Conservation (phyloP, 108 stramenopile species). For the Cyclotella baltica region DNA sequence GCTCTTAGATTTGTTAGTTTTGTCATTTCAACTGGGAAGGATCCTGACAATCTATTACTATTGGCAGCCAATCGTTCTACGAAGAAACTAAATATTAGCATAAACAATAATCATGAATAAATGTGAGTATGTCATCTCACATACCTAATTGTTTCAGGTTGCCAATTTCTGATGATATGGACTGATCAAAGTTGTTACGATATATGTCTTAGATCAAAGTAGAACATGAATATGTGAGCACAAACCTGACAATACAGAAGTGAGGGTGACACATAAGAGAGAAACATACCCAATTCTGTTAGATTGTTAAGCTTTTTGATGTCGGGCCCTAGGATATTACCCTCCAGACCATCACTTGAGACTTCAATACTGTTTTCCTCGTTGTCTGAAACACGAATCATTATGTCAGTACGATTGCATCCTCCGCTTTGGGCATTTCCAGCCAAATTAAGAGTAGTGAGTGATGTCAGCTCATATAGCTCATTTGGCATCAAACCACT, state of each 20-base stretch:
- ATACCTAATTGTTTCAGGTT: background rate
- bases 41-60: background rate
- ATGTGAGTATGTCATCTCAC: no score
- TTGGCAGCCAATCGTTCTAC: background rate
- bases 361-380: background rate
- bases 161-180: background rate
- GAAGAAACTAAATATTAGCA: background rate
- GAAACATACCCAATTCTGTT: no score
- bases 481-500: background rate
- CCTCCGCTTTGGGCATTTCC: background rate
- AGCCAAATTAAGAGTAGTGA: background rate
- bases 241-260: no score
- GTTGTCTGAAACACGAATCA: no score
- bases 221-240: no score
- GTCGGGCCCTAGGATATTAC: background rate
- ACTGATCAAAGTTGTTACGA: constrained; percentile 15
- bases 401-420: background rate
- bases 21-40: background rate
- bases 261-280: no score
- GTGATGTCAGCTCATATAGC: background rate
- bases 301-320: constrained; percentile 16
- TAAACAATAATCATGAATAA: background rate
- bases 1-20: background rate
- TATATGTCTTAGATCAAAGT: constrained; percentile 11
- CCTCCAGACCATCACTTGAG: background rate